These are phyloP conservation scores for Whalleya microplaca DNA, from an alignment of 2,329 filamentous ascomycete species.

Conservation along the genomic window DNA sequence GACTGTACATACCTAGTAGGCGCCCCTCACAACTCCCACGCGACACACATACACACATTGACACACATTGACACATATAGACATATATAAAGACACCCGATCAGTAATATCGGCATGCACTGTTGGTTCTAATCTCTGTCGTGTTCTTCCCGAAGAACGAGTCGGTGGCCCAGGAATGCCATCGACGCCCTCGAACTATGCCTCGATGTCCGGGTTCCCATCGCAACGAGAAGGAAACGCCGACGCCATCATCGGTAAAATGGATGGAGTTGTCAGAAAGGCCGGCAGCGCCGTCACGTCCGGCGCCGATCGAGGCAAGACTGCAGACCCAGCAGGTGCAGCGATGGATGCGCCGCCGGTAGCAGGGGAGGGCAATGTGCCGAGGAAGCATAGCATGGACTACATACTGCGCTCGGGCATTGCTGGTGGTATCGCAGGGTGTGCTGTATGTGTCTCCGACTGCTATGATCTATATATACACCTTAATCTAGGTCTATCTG, in stretches of 20 bases:
- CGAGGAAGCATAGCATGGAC: conserved; percentile 75
- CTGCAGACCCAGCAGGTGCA: conserved; percentile 43
- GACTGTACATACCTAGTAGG: background rate
- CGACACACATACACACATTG: conserved; percentile 4
- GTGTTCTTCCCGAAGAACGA: conserved; percentile 2
- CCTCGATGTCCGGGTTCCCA: conserved; percentile 58
- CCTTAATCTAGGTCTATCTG: conserved; percentile 12
- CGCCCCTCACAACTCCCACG: conserved; percentile 1
- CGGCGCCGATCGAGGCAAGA: conserved; percentile 27
- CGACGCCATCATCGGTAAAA: conserved; percentile 30
- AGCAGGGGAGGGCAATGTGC: conserved; percentile 49
- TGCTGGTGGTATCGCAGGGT: conserved; percentile 88
- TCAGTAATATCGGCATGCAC: conserved; percentile 14
- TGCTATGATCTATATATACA: background rate
- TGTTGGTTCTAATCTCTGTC: conserved; percentile 3
- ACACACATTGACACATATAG: conserved; percentile 3
- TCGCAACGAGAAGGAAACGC: conserved; percentile 42
- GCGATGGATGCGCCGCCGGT: conserved; percentile 51
- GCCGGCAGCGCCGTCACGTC: conserved; percentile 28
- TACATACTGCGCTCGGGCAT: conserved; percentile 84
- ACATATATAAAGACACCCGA: background rate
- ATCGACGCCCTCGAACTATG: conserved; percentile 60
- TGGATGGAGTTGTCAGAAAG: conserved; percentile 35
- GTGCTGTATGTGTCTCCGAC: conserved; percentile 67
- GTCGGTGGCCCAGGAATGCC: conserved; percentile 52